phyloP scores from a whole-genome alignment of 2,329 filamentous ascomycete genomes.

The Stachybotrys chlorohalonatus region DNA sequence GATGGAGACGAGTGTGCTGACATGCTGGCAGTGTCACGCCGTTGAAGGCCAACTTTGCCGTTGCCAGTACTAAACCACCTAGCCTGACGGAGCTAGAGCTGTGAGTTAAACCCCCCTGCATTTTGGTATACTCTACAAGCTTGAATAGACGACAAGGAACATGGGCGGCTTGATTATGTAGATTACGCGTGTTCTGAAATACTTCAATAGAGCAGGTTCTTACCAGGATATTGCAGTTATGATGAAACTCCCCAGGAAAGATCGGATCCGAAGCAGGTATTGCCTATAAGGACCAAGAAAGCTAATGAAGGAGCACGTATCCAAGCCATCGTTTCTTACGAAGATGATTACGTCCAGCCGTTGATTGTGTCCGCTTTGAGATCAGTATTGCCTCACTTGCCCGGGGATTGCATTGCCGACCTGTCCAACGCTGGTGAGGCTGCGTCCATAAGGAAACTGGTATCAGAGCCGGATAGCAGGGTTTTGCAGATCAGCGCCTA shows the following conservation, averaged over 20 bases:
- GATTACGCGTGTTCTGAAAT: not conserved
- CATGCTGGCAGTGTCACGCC: constrained; percentile 63
- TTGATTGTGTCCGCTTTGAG: constrained; percentile 68
- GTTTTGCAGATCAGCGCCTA: constrained; percentile 79
- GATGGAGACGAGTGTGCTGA: not conserved
- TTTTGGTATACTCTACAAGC: constrained; percentile 11
- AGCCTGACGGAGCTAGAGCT: constrained; percentile 67
- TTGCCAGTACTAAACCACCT: constrained; percentile 48
- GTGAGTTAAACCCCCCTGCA: constrained; percentile 49
- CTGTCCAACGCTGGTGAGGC: constrained; percentile 18
- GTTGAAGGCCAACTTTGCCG: constrained; percentile 87
- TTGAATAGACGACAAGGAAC: not conserved
- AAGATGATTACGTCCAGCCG: constrained; percentile 82
- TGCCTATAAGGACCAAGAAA: constrained; percentile 10
- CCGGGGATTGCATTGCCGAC: constrained; percentile 40
- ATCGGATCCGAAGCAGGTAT: constrained; percentile 5
- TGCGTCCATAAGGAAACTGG: constrained; percentile 23
- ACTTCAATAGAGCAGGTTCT: constrained; percentile 25
- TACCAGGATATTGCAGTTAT: constrained; percentile 19
- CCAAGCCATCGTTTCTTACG: constrained; percentile 73
- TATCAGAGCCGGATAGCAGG: constrained; percentile 26
- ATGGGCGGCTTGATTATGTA: not conserved
- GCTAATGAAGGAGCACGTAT: constrained; percentile 10
- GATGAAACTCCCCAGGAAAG: constrained; percentile 3
- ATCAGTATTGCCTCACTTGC: constrained; percentile 42